Evolutionary conservation across 768 basidiomycete genomes (phyloP).

Genomic region (Amanita fuliginea): DNA sequence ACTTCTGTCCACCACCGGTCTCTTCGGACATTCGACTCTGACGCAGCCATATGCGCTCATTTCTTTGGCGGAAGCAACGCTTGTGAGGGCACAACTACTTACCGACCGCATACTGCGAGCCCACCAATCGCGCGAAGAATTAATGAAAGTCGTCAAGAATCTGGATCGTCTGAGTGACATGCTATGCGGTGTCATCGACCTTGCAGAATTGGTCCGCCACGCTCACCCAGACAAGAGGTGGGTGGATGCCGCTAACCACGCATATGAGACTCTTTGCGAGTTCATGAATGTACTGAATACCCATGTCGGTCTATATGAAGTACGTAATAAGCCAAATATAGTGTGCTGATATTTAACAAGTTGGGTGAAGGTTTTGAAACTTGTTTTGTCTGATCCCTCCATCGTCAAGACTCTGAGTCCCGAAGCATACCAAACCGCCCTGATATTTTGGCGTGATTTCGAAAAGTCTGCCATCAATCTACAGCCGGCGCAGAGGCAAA

Average conservation of each 20-base stretch:
- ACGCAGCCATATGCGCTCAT: constrained; percentile 59
- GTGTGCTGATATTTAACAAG: constrained; percentile 9
- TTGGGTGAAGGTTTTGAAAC: constrained; percentile 50
- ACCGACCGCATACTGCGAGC: constrained; percentile 77
- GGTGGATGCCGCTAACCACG: constrained; percentile 75
- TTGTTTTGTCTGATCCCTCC: constrained; percentile 55
- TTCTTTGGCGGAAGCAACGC: constrained; percentile 67
- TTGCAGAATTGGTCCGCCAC: constrained; percentile 88
- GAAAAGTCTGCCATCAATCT: constrained; percentile 94
- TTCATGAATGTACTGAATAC: constrained; percentile 98
- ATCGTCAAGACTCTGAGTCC: constrained; percentile 55
- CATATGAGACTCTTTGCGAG: constrained; percentile 88
- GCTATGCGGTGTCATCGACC: constrained; percentile 92
- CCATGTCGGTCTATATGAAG: constrained; percentile 81
- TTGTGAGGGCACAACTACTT: constrained; percentile 68
- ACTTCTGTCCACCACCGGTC: constrained; percentile 52
- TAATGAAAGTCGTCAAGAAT: constrained; percentile 87
- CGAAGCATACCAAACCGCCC: constrained; percentile 78
- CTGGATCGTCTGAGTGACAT: constrained; percentile 93
- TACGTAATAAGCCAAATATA: constrained; percentile 27
- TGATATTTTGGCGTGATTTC: constrained; percentile 95
- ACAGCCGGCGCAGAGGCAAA: constrained; percentile 61
- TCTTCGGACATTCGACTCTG: constrained; percentile 75
- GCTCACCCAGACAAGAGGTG: constrained; percentile 83
- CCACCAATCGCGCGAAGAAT: constrained; percentile 59